Conservation (phyloP, 345 rosid genomes). For the Microcos paniculata region DNA sequence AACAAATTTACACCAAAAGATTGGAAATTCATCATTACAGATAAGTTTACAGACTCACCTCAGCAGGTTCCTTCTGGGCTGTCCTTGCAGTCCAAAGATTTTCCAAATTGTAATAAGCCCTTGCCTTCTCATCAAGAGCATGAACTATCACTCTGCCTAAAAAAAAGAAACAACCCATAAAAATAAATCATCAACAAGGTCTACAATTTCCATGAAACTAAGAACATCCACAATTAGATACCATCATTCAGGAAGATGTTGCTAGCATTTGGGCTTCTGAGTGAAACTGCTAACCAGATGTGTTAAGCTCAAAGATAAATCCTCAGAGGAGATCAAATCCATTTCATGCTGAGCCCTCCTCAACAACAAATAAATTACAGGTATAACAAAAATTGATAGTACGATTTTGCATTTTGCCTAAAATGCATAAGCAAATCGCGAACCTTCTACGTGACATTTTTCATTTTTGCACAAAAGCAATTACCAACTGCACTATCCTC, state of each 20-base stretch:
- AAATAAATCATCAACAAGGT: neutral
- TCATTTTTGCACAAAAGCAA: neutral
- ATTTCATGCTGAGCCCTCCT: neutral
- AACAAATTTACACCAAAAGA: neutral
- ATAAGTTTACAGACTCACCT: constrained; percentile 37
- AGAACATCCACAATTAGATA: neutral
- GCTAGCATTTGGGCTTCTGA: neutral
- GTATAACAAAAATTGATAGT: neutral
- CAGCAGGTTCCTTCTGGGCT: constrained; percentile 36
- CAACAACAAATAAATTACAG: neutral
- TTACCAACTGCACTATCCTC: neutral
- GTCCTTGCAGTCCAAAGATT: constrained; percentile 47
- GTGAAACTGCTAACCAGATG: neutral
- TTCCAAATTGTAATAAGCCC: constrained; percentile 82
- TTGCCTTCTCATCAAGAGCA: constrained; percentile 94
- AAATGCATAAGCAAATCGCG: neutral
- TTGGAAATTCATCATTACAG: neutral
- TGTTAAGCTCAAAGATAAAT: neutral
- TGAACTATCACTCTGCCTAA: constrained; percentile 79
- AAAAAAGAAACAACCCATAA: constrained; percentile 12
- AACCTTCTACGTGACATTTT: neutral
- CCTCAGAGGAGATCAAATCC: neutral
- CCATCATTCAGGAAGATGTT: neutral
- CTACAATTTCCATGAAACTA: neutral
- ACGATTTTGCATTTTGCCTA: neutral